A percentile compares a stretch with the other conserved stretches of the same genome.
Conservation (phyloP, 108 stramenopile species). For the Pseudonitzschia delicatissima region DNA sequence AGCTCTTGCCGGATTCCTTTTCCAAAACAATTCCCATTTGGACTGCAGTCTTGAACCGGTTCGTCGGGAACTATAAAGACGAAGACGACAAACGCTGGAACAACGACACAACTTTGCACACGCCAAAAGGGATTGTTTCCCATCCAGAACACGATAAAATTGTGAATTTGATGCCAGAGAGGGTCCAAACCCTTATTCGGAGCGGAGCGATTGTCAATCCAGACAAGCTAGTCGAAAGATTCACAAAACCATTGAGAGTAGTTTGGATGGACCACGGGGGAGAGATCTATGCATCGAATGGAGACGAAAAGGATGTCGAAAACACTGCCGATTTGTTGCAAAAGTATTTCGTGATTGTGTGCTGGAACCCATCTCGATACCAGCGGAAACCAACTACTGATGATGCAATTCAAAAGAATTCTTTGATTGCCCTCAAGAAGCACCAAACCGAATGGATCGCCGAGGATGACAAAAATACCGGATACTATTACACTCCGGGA, state of each 20-base stretch:
- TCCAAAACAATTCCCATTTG: slow-evolving; percentile 78
- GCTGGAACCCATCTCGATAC: slow-evolving; percentile 51
- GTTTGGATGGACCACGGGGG: slow-evolving; percentile 30
- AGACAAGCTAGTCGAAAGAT: background rate
- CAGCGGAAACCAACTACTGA: background rate
- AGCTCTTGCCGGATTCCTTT: slow-evolving; percentile 66
- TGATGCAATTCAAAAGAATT: background rate
- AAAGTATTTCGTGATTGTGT: slow-evolving; percentile 41
- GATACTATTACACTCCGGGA: slow-evolving; percentile 61
- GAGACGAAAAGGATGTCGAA: background rate
- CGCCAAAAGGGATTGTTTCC: slow-evolving; percentile 49
- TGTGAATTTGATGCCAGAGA: slow-evolving; percentile 37
- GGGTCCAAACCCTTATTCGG: slow-evolving; percentile 49
- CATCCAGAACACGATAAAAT: slow-evolving; percentile 47
- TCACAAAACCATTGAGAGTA: slow-evolving; percentile 37
- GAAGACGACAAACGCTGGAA: background rate
- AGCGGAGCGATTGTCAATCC: slow-evolving; percentile 62
- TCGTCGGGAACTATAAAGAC: slow-evolving; percentile 40
- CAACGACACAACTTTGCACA: slow-evolving; percentile 52
- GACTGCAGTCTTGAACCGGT: slow-evolving; percentile 65
- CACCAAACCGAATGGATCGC: slow-evolving; percentile 17
- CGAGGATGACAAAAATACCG: background rate
- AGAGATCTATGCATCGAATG: background rate
- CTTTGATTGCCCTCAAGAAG: slow-evolving; percentile 1
- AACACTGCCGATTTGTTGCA: background rate